Percentiles rank a stretch among this genome's conserved stretches.
Conservation (phyloP, 306 rosid species). For the Cercis canadensis region DNA sequence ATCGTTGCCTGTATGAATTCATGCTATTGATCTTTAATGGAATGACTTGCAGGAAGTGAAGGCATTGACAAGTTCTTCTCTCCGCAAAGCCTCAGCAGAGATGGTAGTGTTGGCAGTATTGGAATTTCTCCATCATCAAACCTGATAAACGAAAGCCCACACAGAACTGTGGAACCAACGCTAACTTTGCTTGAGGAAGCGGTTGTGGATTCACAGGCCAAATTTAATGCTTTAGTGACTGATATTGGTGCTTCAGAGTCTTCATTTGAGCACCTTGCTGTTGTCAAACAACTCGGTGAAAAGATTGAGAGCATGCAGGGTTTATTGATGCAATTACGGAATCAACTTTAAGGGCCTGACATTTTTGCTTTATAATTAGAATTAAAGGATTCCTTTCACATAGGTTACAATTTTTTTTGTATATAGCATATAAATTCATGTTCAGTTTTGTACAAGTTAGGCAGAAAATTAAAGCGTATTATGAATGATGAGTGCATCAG, state of each 20-base stretch:
- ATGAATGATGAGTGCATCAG: conserved; percentile 9
- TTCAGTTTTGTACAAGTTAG: conserved; percentile 47
- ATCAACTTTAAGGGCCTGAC: conserved; percentile 51
- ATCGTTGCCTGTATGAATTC: too few species aligned
- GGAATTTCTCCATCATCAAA: conserved; percentile 56
- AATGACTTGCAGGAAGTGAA: conserved; percentile 75
- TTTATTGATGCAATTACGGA: conserved; percentile 64
- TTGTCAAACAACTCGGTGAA: conserved; percentile 62
- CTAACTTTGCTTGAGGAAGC: conserved; percentile 74
- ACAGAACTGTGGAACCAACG: conserved; percentile 58
- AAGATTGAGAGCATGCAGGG: conserved; percentile 74
- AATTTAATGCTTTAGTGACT: conserved; percentile 54
- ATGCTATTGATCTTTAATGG: too few species aligned
- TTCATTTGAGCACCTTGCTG: conserved; percentile 54
- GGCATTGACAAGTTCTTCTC: conserved; percentile 86
- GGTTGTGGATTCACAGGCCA: conserved; percentile 64
- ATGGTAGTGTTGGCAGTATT: conserved; percentile 53
- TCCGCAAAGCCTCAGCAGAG: conserved; percentile 59
- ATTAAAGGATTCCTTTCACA: conserved; percentile 39
- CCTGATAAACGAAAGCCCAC: conserved; percentile 52
- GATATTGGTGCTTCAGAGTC: conserved; percentile 55
- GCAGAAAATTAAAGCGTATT: conserved; percentile 31
- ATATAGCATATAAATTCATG: conserved; percentile 44
- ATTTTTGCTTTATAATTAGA: conserved; percentile 45
- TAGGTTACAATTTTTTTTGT: conserved; percentile 55